Conservation (phyloP, 176 grass and related monocot genomes). For the Musa schizocarpa region DNA sequence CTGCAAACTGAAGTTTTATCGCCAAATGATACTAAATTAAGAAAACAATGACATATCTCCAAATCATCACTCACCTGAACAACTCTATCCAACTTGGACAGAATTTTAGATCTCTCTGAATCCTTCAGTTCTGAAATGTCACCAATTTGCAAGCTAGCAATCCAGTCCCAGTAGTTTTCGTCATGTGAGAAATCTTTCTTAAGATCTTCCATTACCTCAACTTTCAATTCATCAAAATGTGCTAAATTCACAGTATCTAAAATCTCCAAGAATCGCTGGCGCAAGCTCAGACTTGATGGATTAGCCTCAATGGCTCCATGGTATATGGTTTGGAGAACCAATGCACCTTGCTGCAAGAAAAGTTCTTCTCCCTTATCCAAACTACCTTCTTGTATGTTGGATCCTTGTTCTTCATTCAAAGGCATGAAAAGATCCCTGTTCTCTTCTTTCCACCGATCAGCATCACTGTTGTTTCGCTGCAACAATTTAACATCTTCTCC, state of each 20-base stretch:
- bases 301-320: conserved; percentile 57
- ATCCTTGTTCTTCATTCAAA: conserved; percentile 42
- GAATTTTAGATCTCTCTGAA: conserved; percentile 32
- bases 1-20: background rate
- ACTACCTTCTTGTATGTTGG: conserved; percentile 16
- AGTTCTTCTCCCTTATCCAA: conserved; percentile 47
- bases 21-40: background rate
- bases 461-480: conserved; percentile 29
- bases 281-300: conserved; percentile 57
- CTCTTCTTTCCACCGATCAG: conserved; percentile 65
- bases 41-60: background rate
- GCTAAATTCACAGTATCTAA: conserved; percentile 54
- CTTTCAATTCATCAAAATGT: conserved; percentile 60
- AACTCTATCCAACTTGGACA: conserved; percentile 45
- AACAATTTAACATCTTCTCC: conserved; percentile 64
- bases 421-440: conserved; percentile 79
- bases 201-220: conserved; percentile 67
- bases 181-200: conserved; percentile 73
- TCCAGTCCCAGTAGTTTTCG: conserved; percentile 78
- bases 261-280: conserved; percentile 73
- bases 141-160: conserved; percentile 53
- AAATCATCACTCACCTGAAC: conserved; percentile 47
- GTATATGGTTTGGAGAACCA: conserved; percentile 83
- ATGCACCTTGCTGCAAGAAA: conserved; percentile 79
- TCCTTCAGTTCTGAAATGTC: conserved; percentile 22